Evolutionary conservation across 345 rosid species (phyloP), one percentile per base, ranked within the genome.

Genomic region (Kernera saxatilis): DNA sequence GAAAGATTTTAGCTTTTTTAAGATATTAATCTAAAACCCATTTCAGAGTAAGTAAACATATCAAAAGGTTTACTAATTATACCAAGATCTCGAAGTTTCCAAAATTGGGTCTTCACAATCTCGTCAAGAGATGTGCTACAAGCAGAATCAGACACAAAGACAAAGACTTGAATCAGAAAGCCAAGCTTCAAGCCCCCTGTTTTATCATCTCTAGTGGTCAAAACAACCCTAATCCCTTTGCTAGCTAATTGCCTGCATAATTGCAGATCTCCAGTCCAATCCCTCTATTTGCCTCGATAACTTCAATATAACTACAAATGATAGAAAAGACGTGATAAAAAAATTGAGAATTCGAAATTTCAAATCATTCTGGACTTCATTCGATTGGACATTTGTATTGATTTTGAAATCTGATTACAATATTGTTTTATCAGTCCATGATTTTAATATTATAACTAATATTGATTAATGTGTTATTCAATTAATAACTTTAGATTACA

Each of bases 251-350:
- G 74, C 59, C 51, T 77, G 14, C 71, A 60, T 2, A 26, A 26
- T 26, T 26, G 27, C 27, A 4, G 23, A 77, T 66, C 44, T 67
- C 79, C 32, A 69, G 53, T 13, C 76, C 84, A 7, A 81, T 78
- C 25, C 84, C 79, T 67, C 66, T 71, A 52, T 75, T 81, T 53
- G 77, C 73, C 14, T 77, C 81, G 6, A 81, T 70, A 26, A 70
- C 84, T 10, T 76, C 76, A n/a, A 74, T 78, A 19, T 15, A 35
- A 1, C 45, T 9, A 9, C 11, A 35, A 35, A 35, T 4, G 3
- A 26, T 2, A 26, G 27, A 26, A 26, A 26, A 26, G 27, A 26
- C 27, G n/a, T 9, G 39, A 10, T 35, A 9, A 5, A n/a, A 41
- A 41, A n/a, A n/a, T n/a, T 41, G 46, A 41, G 18, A 41, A n/a